Percentiles rank a stretch among this genome's conserved stretches.
phyloP scores from a whole-genome alignment of 140 eudicot genomes.

The Cichorium intybus region DNA sequence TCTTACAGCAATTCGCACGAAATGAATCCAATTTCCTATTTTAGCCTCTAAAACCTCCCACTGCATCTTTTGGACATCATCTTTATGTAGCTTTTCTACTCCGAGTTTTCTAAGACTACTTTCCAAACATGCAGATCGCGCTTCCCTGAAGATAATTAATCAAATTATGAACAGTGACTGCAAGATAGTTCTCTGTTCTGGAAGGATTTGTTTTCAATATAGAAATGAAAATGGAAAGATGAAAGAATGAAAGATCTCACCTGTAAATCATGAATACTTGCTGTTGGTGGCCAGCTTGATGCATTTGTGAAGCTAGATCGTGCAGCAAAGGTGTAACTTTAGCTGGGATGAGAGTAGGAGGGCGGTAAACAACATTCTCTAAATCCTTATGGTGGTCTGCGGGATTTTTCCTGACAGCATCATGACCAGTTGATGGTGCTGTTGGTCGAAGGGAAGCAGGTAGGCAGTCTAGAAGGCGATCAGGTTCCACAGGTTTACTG shows the following conservation, averaged over 20 bases:
- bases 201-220: not conserved
- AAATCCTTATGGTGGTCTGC: constrained; percentile 50
- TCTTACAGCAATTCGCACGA: constrained; percentile 87
- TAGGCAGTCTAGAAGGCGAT: constrained; percentile 77
- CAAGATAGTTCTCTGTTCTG: too few species aligned
- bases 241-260: constrained; percentile 36
- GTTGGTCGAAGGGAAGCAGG: constrained; percentile 69
- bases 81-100: constrained; percentile 86
- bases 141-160: constrained; percentile 50
- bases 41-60: constrained; percentile 98
- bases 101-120: constrained; percentile 85
- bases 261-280: constrained; percentile 62
- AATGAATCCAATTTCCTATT: constrained; percentile 97
- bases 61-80: constrained; percentile 95
- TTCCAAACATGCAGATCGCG: constrained; percentile 67
- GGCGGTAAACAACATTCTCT: constrained; percentile 53
- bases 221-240: not conserved
- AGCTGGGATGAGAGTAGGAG: constrained; percentile 63
- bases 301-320: constrained; percentile 75
- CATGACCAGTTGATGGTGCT: constrained; percentile 52
- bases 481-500: constrained; percentile 97
- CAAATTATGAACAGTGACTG: not conserved
- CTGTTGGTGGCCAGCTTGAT: constrained; percentile 86
- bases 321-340: constrained; percentile 72
- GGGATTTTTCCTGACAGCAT: constrained; percentile 41